Percentiles rank a stretch among this genome's conserved stretches.
Evolutionary conservation across 139 green algal genomes (phyloP).

Genomic region (Closterium sp.): DNA sequence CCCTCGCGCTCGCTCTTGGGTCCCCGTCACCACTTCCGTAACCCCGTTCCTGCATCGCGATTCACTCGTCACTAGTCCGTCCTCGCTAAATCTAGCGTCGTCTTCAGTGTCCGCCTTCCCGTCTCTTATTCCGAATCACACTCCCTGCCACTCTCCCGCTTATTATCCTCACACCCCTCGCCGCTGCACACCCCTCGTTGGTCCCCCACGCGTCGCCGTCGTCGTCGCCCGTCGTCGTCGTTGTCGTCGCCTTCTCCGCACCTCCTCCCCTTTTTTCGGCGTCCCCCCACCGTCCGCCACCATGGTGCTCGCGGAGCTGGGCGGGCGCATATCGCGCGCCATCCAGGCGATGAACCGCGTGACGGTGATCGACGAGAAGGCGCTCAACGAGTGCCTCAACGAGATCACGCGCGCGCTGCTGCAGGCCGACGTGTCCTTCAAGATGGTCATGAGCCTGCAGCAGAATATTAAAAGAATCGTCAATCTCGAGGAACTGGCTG

Average conservation of each 20-base stretch:
- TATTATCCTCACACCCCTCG: no score
- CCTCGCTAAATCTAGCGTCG: background rate
- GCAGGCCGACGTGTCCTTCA: conserved; percentile 86
- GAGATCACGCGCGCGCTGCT: conserved; percentile 72
- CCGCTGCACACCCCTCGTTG: no score
- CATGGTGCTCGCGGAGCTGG: conserved; percentile 96
- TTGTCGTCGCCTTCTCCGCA: no score
- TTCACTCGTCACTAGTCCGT: background rate
- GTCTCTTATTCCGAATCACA: background rate
- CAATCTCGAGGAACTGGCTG: conserved; percentile 80
- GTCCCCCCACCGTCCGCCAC: background rate
- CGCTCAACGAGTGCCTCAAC: conserved; percentile 89
- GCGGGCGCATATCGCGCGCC: conserved; percentile 78
- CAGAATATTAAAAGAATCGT: conserved; percentile 90
- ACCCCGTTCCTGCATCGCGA: background rate
- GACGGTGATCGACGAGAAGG: conserved; percentile 86
- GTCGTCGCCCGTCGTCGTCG: no score
- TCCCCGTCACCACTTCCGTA: background rate
- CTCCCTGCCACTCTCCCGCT: background rate
- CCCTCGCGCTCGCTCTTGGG: background rate
- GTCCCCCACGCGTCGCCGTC: no score
- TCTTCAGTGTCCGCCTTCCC: background rate
- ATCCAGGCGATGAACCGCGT: conserved; percentile 70
- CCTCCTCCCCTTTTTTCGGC: no score
- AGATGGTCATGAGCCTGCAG: conserved; percentile 64